Conservation (phyloP, 257 asterid genomes). For the Coffea canephora region DNA sequence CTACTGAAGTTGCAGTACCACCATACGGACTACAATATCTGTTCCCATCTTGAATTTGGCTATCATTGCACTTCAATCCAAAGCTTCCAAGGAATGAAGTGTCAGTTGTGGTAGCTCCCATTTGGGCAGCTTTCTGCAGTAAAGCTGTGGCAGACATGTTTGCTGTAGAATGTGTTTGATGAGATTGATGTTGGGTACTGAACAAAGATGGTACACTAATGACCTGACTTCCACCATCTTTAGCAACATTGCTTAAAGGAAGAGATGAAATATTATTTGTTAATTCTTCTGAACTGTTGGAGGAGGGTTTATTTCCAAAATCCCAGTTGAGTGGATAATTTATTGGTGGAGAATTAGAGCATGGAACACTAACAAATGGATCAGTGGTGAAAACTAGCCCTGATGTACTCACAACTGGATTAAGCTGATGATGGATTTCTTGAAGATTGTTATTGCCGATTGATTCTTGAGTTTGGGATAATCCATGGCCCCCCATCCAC, state of each 20-base stretch:
- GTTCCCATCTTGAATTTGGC: constrained; percentile 29
- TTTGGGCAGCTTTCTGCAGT: constrained; percentile 77
- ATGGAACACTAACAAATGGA: constrained; percentile 23
- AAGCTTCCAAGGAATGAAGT: constrained; percentile 45
- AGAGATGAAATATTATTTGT: constrained; percentile 17
- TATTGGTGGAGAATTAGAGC: constrained; percentile 33
- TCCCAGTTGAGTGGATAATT: constrained; percentile 52
- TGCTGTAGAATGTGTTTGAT: constrained; percentile 31
- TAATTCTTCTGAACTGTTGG: constrained; percentile 25
- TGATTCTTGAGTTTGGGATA: constrained; percentile 31
- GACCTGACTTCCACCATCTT: constrained; percentile 22
- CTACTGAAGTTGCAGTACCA: constrained; percentile 38
- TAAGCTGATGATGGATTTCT: constrained; percentile 44
- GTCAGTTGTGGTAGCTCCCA: constrained; percentile 57
- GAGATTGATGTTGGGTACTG: constrained; percentile 44
- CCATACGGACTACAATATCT: constrained; percentile 45
- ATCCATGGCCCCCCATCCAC: constrained; percentile 48
- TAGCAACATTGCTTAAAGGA: constrained; percentile 26
- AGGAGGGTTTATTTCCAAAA: constrained; percentile 39
- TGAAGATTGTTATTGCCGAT: constrained; percentile 33
- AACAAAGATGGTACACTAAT: constrained; percentile 55
- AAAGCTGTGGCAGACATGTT: constrained; percentile 82
- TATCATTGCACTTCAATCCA: constrained; percentile 35
- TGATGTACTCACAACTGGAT: constrained; percentile 22
- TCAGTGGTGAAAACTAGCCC: constrained; percentile 26